These are phyloP conservation scores for Pisolithus albus DNA, from an alignment of 768 basidiomycete genomes.

Conservation along the genomic window DNA sequence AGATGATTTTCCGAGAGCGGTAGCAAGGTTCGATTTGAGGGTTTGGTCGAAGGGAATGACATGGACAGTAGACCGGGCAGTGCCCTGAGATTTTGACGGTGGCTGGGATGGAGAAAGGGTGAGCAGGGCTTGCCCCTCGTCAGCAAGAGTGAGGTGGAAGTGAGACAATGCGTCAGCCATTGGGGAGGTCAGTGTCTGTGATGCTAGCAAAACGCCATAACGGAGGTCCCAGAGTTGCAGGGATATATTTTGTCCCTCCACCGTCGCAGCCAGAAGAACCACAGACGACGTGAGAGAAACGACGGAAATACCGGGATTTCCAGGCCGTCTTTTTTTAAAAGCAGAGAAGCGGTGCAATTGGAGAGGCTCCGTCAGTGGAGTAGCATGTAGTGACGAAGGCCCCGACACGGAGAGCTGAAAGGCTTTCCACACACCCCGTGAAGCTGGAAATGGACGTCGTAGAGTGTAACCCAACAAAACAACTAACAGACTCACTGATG, in stretches of 20 bases:
- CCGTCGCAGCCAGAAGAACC: constrained; percentile 46
- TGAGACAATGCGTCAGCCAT: constrained; percentile 27
- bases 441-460: constrained; percentile 26
- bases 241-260: constrained; percentile 35
- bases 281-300: constrained; percentile 52
- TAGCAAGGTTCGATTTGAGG: constrained; percentile 51
- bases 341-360: constrained; percentile 14
- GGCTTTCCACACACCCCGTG: constrained; percentile 37
- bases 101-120: constrained; percentile 35
- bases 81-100: constrained; percentile 1
- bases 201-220: constrained; percentile 57
- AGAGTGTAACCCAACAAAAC: not conserved
- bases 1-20: constrained; percentile 49
- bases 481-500: constrained; percentile 34
- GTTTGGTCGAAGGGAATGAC: constrained; percentile 53
- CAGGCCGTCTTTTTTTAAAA: constrained; percentile 5
- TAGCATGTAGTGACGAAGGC: constrained; percentile 18
- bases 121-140: constrained; percentile 46
- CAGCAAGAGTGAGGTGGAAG: constrained; percentile 27
- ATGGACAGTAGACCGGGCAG: constrained; percentile 45
- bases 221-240: constrained; percentile 66
- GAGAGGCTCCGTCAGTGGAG: constrained; percentile 18
- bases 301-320: constrained; percentile 26
- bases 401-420: constrained; percentile 27
- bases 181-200: constrained; percentile 45